These are phyloP conservation scores for Jackrogersella minutella DNA, from an alignment of 495 filamentous ascomycete species.

Conservation along the genomic window DNA sequence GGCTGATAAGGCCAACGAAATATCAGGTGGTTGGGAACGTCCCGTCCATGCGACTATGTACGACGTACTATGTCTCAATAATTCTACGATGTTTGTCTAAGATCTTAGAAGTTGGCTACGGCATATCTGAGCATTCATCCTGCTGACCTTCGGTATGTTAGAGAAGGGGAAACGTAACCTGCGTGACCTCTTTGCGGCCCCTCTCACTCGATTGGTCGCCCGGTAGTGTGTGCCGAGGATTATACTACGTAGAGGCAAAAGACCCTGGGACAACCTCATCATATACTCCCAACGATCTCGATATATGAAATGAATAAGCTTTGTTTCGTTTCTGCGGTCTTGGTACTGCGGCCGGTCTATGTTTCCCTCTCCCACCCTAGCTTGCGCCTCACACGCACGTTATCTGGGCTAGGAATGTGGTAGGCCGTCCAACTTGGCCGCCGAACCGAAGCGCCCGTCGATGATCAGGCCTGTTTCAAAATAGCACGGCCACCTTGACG, in stretches of 20 bases:
- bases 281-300: background rate
- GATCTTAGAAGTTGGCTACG: constrained; percentile 2
- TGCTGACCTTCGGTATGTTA: background rate
- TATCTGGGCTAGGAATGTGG: constrained; percentile 9
- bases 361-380: background rate
- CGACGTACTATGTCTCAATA: background rate
- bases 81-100: constrained; percentile 3
- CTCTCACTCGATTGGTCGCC: constrained; percentile 11
- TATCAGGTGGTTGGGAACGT: constrained; percentile 36
- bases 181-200: background rate
- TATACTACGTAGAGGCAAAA: constrained; percentile 7
- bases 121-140: background rate
- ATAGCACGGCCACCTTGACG: constrained; percentile 30
- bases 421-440: constrained; percentile 20
- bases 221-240: constrained; percentile 18
- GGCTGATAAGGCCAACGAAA: background rate
- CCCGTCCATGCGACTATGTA: constrained; percentile 10
- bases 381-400: constrained; percentile 8
- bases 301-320: constrained; percentile 17
- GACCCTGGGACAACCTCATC: background rate
- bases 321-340: constrained; percentile 35
- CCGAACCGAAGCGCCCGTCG: constrained; percentile 34
- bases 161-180: background rate
- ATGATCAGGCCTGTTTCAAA: constrained; percentile 28
- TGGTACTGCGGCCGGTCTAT: constrained; percentile 24